Evolutionary conservation across 352 stramenopile species (phyloP), one percentile per base, ranked within the genome.

Genomic region (Hyaloperonospora arabidopsidis): DNA sequence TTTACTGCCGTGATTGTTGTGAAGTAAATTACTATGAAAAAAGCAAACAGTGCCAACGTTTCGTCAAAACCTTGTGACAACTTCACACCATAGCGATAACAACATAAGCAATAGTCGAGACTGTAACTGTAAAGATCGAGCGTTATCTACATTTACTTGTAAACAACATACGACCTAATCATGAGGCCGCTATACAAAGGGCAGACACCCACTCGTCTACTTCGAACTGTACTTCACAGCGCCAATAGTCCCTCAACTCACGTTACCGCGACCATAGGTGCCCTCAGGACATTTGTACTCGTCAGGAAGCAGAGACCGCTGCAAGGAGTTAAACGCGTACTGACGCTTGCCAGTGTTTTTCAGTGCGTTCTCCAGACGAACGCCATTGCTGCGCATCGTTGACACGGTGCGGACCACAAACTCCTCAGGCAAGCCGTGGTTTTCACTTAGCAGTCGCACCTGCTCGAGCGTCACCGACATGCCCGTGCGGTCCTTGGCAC

Each of bases 391-490:
- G 43, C 79, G 79, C 76, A 89, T 86, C 14, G 76, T 86, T 10
- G 76, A 84, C 11, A 89, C 73, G 0, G 76, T 86, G 8, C 79
- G 79, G 18, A 82, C 67, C 8, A 75, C 61, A 40, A 74, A 77
- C 38, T 88, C 73, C 29, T 73, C 61, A 0, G 79, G 71, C 15
- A 90, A 52, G 0, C 70, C 74, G 48, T 90, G 78, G 52, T 85
- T 67, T 13, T 84, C 72, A 41, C 62, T 69, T 35, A 90, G 57
- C 13, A 90, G 47, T 13, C 76, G 72, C 29, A 80, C 74, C 57
- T 97, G 85, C 65, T 97, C 95, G 29, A 97, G 87, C 15, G 93
- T 98, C 32, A 97, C 83, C 21, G 94, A 93, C 95, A 98, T 98
- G 21, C 86, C 83, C 15, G 95, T 98, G 49, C 95, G 86, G 72